phyloP scores from a whole-genome alignment of 495 filamentous ascomycete genomes.

The Elaphomyces granulatus region DNA sequence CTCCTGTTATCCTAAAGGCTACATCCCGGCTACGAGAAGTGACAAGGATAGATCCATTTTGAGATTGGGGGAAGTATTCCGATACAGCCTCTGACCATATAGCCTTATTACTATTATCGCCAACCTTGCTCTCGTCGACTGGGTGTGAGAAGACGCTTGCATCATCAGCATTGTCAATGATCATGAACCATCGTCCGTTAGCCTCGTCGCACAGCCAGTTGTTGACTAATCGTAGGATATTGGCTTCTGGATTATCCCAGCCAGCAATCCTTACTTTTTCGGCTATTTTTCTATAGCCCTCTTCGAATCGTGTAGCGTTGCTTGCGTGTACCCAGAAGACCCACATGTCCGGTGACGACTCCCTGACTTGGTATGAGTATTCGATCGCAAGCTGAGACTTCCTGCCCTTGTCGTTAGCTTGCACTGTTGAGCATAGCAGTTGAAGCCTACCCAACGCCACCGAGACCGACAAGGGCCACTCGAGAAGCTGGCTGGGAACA shows the following conservation, averaged over 20 bases:
- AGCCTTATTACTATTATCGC: too few relatives aligned
- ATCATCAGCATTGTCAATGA: conserved; percentile 35
- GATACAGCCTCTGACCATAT: too few relatives aligned
- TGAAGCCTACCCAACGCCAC: conserved; percentile 16
- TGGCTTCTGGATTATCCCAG: conserved; percentile 18
- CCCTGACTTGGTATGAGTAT: conserved; percentile 18
- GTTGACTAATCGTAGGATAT: conserved; percentile 23
- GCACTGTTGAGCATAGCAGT: background rate
- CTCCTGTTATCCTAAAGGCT: conserved; percentile 12
- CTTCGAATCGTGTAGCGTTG: conserved; percentile 19
- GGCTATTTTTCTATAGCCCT: conserved; percentile 27
- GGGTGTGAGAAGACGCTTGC: conserved; percentile 12
- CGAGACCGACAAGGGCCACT: conserved; percentile 17
- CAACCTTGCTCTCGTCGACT: too few relatives aligned
- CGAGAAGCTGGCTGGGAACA: conserved; percentile 5
- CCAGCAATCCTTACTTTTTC: conserved; percentile 19
- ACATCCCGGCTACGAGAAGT: conserved; percentile 21
- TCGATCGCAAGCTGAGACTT: conserved; percentile 30
- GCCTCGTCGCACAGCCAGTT: conserved; percentile 20
- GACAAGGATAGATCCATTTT: conserved; percentile 25
- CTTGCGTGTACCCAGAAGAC: conserved; percentile 32
- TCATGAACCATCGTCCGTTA: conserved; percentile 22
- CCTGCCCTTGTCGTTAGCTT: conserved; percentile 7
- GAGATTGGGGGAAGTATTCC: conserved; percentile 22
- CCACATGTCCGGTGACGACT: conserved; percentile 11